Conservation (phyloP, 805 yeast species). For the Ogataea glucozyma region DNA sequence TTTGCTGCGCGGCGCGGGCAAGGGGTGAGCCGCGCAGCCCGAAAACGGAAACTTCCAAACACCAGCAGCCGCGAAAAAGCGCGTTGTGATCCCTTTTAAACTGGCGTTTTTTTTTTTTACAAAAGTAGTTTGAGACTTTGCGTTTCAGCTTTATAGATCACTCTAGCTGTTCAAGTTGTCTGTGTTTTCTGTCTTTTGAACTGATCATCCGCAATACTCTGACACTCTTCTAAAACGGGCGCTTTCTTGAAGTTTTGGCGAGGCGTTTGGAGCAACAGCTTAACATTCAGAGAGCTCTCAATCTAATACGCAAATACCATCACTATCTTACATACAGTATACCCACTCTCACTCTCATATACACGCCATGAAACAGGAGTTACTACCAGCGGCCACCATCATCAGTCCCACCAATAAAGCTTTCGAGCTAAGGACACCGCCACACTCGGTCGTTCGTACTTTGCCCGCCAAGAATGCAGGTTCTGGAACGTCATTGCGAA, state of each 20-base stretch:
- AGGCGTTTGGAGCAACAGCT: too few relatives aligned
- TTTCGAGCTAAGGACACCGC: conserved; percentile 34
- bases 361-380: conserved; percentile 20
- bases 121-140: background rate
- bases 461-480: conserved; percentile 11
- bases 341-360: background rate
- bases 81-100: conserved; percentile 12
- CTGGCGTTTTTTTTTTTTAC: conserved; percentile 11
- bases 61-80: conserved; percentile 8
- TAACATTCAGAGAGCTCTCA: too few relatives aligned
- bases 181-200: background rate
- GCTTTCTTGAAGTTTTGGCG: conserved; percentile 1
- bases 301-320: too few relatives aligned
- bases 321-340: background rate
- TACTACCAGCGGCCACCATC: conserved; percentile 28
- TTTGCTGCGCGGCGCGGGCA: background rate
- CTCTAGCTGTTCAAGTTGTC: conserved; percentile 1
- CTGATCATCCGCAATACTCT: background rate
- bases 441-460: conserved; percentile 29
- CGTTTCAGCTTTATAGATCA: conserved; percentile 5
- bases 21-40: conserved; percentile 11
- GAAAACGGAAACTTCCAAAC: conserved; percentile 1
- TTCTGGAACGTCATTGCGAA: conserved; percentile 11
- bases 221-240: conserved; percentile 2
- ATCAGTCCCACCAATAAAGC: conserved; percentile 29